These are phyloP conservation scores for Xylaria sp. DNA, from an alignment of 2,329 filamentous ascomycete genomes.

Conservation along the genomic window DNA sequence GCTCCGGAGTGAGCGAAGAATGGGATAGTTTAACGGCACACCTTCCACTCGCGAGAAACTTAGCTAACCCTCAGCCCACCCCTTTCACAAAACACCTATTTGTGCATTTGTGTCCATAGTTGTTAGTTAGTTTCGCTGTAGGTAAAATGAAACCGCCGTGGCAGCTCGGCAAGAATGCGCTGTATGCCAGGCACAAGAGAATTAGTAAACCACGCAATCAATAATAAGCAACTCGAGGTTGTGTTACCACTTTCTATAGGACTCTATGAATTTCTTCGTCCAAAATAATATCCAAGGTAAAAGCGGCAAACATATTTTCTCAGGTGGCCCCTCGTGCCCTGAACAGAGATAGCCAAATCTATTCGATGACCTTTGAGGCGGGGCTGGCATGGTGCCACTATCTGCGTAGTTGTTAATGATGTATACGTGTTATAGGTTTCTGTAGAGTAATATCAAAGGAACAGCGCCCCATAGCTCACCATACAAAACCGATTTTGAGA, in stretches of 20 bases:
- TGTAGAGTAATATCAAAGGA: neutral
- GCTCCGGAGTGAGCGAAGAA: too few relatives aligned
- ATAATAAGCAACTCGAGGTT: neutral
- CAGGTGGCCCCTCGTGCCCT: neutral
- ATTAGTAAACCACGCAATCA: neutral
- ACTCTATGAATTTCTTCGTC: neutral
- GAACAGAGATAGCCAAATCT: too few relatives aligned
- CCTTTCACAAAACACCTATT: too few relatives aligned
- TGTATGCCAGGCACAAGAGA: neutral
- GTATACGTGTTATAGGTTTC: neutral
- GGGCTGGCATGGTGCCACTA: too few relatives aligned
- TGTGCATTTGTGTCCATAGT: neutral
- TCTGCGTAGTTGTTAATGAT: neutral
- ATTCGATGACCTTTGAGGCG: too few relatives aligned
- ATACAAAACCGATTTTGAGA: too few relatives aligned
- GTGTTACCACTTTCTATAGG: neutral
- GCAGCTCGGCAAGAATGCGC: neutral
- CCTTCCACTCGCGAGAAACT: too few relatives aligned
- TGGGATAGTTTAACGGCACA: too few relatives aligned
- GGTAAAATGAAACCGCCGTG: neutral
- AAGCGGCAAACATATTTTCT: neutral
- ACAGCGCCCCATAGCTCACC: neutral
- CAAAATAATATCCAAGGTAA: neutral
- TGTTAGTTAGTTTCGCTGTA: neutral
- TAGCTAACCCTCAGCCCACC: too few relatives aligned